Evolutionary conservation across 805 yeast species (phyloP), one percentile per base, ranked within the genome.

Genomic region (Suhomyces tanzawaensis): DNA sequence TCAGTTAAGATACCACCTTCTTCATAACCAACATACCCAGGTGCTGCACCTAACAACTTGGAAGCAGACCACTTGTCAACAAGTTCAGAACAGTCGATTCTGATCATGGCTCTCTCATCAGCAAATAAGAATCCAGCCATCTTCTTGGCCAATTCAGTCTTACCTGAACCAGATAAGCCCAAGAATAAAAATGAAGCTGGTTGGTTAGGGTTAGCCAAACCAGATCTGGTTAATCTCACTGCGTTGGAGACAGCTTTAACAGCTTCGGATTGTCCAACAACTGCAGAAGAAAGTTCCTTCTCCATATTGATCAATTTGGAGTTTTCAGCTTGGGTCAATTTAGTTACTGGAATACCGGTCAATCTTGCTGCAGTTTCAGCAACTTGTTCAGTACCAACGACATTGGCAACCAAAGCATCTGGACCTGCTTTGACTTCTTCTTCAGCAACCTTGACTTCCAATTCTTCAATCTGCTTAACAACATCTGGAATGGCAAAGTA

Each of bases 401-500:
- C 93, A 57, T 91, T 95, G 55, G 79, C 86, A 41, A 89, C 77
- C 77, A 91, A 69, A 8, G 82, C 68, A 35, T 79, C 81, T 21
- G 77, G 58, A 19, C 77, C 79, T 6, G 77, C 76, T 37, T 74
- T 72, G 36, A 74, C 71, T 51, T 79, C 86, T 57, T 86, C 95
- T 53, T 84, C 89, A 25, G 85, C 85, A 27, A 83, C 90, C 57
- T 81, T 69, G 40, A 72, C 59, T 64, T 93, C 99, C 42, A 90
- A 72, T 49, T 77, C 79, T 35, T 64, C 79, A 46, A 93, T 91
- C 57, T 81, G 81, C 52, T 77, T 75, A 64, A 82, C 74, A 41
- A 93, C 73, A 54, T 91, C 96, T 7, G 99, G 99, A 55, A 93
- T 93, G 19, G 98, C 99, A 72, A 88, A 93, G 72, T 90, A 93